phyloP scores from a whole-genome alignment of 768 basidiomycete species.

The Macrolepiota albuminosa region DNA sequence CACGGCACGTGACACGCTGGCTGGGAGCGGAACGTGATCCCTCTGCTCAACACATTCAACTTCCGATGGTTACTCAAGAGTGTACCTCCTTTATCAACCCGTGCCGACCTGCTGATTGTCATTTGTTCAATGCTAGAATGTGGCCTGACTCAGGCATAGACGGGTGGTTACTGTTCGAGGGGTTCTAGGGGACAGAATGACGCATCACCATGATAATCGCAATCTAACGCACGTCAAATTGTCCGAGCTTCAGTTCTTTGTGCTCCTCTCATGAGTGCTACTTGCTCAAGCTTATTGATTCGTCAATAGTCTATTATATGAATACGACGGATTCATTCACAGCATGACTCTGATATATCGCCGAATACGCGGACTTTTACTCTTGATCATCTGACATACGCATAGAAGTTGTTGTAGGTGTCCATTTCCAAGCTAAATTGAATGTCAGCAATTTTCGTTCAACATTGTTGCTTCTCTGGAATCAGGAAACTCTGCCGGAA shows the following conservation, averaged over 20 bases:
- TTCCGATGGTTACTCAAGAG: background rate
- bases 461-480: background rate
- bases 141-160: background rate
- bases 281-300: background rate
- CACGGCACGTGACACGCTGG: too few species aligned
- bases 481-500: background rate
- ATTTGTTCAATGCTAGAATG: background rate
- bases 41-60: background rate
- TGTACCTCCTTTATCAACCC: background rate
- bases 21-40: too few species aligned
- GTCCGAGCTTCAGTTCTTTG: background rate
- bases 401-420: too few species aligned
- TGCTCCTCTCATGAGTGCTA: background rate
- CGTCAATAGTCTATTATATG: background rate
- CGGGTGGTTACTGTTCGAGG: background rate
- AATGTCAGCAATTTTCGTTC: background rate
- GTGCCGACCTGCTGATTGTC: background rate
- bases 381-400: background rate
- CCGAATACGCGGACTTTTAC: background rate
- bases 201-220: too few species aligned
- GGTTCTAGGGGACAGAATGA: background rate
- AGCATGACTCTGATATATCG: background rate
- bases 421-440: background rate
- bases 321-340: background rate
- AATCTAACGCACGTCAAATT: background rate